Evolutionary conservation across 1,139 yeast genomes (phyloP), one percentile per base, ranked within the genome.

Genomic region (Magnusiomyces ingens): DNA sequence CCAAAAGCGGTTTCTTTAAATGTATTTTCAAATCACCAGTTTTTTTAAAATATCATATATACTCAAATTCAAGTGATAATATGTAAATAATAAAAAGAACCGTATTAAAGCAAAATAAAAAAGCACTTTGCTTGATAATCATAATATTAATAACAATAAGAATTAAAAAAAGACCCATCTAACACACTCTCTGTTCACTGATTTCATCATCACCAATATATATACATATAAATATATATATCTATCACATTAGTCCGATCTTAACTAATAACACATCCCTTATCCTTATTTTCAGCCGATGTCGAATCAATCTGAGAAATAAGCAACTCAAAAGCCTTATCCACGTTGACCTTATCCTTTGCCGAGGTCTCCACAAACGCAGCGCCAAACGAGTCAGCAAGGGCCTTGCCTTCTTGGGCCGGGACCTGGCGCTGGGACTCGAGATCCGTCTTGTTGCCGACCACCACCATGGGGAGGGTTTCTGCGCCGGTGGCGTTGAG

Each of bases 291-390:
- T 46, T 84, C 82, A 60, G 81, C 79, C 60, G 79, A 82, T 32
- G 74, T 71, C 50, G 72, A 67, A 67, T 89, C 96, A 62, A 89
- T 85, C 62, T 84, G 85, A 53, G 80, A 84, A 56, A 90, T 76
- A 60, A 90, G 74, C 46, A 75, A 67, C 62, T 83, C 82, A 67
- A 89, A 86, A 18, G 88, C 82, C 59, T 75, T 74, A 56, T 76
- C 78, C 43, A 89, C 79, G 68, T 88, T 86, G 58, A 77, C 74
- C 64, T 85, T 81, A 58, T 79, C 79, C 63, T 86, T 82, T n/a
- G 94, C 96, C 45, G 90, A 81, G 44, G 95, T 85, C 71, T 90
- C 97, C 52, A 85, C 76, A 67, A 85, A 88, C 18, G 82, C 80
- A 58, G 89, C 80, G 17, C 70, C 70, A 55, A 85, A 81, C 59